phyloP scores from a whole-genome alignment of 2,329 filamentous ascomycete species.

The Fusarium pilosicola region DNA sequence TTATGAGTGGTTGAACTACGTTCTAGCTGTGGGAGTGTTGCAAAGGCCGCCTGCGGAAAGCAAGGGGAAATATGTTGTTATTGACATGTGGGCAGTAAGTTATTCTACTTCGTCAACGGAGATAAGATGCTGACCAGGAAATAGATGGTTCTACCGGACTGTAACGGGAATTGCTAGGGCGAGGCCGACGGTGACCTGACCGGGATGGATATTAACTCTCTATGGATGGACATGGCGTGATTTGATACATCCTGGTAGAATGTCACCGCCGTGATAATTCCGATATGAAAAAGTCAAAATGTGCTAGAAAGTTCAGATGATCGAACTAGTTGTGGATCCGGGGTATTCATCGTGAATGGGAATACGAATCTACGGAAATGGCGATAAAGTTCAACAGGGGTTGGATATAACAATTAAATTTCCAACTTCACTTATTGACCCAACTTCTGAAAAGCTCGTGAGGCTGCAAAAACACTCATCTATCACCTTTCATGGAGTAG shows the following conservation, averaged over 20 bases:
- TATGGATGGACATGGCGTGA: background rate
- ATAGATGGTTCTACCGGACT: slow-evolving; percentile 26
- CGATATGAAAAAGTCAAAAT: background rate
- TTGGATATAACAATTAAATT: background rate
- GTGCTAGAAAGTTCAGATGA: background rate
- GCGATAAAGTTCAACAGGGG: background rate
- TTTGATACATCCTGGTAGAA: background rate
- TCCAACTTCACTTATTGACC: background rate
- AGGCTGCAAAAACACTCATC: background rate
- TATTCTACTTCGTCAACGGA: fast-evolving
- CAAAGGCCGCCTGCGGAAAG: slow-evolving; percentile 10
- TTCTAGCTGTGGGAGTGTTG: slow-evolving; percentile 43
- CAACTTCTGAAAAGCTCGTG: background rate
- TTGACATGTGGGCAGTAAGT: slow-evolving; percentile 43
- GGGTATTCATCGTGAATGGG: background rate
- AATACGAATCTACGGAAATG: background rate
- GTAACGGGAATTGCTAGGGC: slow-evolving; percentile 8
- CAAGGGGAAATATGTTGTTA: slow-evolving; percentile 38
- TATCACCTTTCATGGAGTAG: background rate
- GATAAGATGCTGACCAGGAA: background rate
- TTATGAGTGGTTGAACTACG: slow-evolving; percentile 52
- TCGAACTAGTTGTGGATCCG: background rate
- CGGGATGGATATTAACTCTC: background rate
- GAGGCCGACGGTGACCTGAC: background rate
- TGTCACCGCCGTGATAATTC: background rate